phyloP scores from a whole-genome alignment of 306 rosid species.

The Cucurbita maxima region DNA sequence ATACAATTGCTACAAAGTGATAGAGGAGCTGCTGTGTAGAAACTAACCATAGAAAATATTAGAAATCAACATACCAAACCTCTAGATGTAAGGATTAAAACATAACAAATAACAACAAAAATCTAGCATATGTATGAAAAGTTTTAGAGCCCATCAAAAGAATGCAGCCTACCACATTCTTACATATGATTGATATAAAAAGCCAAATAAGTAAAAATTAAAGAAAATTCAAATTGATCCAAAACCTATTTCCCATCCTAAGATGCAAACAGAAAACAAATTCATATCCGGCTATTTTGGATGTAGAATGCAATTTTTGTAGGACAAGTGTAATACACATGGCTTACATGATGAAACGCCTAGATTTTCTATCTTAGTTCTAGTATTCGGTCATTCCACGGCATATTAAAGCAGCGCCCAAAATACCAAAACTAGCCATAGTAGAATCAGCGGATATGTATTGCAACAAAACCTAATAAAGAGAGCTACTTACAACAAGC shows the following conservation, averaged over 20 bases:
- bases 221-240: not conserved
- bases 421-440: not conserved
- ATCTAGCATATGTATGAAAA: not conserved
- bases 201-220: not conserved
- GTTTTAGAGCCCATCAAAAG: not conserved
- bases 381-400: not conserved
- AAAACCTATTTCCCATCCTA: not conserved
- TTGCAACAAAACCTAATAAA: not conserved
- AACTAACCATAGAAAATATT: slow-evolving; percentile 42
- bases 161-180: not conserved
- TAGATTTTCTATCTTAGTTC: not conserved
- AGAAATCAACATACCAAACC: slow-evolving; percentile 17
- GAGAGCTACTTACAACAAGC: slow-evolving; percentile 52
- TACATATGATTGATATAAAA: not conserved
- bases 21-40: slow-evolving; percentile 71
- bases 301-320: not conserved
- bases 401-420: not conserved
- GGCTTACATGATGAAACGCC: not conserved
- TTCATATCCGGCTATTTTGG: not conserved
- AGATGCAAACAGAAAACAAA: not conserved
- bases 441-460: not conserved
- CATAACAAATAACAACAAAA: not conserved
- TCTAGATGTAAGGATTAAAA: not conserved
- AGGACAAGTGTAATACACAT: not conserved
- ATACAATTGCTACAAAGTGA: slow-evolving; percentile 65